These are phyloP conservation scores for Gnaphalium uliginosum DNA, from an alignment of 129 eudicot genomes.

Conservation along the genomic window DNA sequence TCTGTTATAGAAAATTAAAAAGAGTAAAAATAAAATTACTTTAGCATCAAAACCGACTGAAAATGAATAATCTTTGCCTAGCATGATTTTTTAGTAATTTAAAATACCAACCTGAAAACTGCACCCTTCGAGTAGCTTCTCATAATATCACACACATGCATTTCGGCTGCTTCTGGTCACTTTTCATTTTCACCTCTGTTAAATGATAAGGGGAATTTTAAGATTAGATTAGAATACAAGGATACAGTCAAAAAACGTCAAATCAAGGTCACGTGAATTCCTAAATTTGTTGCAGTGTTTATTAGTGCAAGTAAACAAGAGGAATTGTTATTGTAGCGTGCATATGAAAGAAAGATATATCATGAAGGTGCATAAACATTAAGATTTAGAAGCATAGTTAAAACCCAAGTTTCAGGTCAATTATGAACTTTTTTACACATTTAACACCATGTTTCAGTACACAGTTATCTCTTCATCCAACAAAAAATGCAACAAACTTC, in stretches of 20 bases:
- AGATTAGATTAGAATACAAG: background rate
- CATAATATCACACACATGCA: constrained; percentile 73
- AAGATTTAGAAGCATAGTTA: background rate
- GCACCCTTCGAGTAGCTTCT: constrained; percentile 32
- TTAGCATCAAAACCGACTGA: background rate
- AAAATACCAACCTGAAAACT: constrained; percentile 32
- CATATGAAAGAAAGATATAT: background rate
- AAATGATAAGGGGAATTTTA: background rate
- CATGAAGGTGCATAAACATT: background rate
- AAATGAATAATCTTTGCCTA: background rate
- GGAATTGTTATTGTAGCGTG: background rate
- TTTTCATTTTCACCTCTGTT: constrained; percentile 62
- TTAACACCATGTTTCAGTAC: background rate
- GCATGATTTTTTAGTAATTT: background rate
- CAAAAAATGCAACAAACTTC: background rate
- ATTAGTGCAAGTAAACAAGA: background rate
- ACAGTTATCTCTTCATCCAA: background rate
- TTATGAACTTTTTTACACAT: constrained; percentile 1
- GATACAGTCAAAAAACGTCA: constrained; percentile 2
- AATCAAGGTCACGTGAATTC: background rate
- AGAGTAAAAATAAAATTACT: background rate
- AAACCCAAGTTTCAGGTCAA: background rate
- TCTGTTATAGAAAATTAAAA: constrained; percentile 22
- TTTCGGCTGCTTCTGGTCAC: constrained; percentile 53
- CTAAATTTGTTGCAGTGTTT: background rate